These are phyloP conservation scores for Phytophthora vignae DNA, from an alignment of 352 stramenopile genomes.

Conservation along the genomic window DNA sequence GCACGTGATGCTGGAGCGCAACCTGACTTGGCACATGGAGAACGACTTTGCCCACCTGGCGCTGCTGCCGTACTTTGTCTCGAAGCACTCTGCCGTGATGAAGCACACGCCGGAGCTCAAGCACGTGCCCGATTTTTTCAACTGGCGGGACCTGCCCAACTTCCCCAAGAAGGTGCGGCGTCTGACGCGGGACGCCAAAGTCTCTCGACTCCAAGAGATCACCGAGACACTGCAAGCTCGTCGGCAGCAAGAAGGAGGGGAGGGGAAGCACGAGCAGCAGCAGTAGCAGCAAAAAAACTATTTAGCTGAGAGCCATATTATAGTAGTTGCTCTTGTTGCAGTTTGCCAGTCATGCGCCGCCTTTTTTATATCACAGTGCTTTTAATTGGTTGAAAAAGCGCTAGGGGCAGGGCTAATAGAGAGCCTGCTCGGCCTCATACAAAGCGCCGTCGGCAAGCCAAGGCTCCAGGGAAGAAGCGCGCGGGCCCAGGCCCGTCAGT, in stretches of 20 bases:
- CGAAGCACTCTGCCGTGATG: conserved; percentile 36
- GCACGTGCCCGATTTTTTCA: conserved; percentile 59
- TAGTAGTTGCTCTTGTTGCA: background rate
- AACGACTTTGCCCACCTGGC: conserved; percentile 61
- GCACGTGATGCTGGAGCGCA: conserved; percentile 69
- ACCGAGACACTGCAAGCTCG: conserved; percentile 44
- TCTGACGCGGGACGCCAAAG: conserved; percentile 13
- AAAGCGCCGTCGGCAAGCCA: conserved; percentile 27
- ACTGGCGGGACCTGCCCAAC: conserved; percentile 50
- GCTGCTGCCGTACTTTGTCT: conserved; percentile 70
- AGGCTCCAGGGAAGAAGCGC: conserved; percentile 6
- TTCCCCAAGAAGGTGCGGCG: conserved; percentile 46
- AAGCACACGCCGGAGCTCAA: conserved; percentile 45
- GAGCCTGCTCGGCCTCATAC: conserved; percentile 27
- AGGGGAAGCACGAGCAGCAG: background rate
- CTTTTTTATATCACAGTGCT: conserved; percentile 2
- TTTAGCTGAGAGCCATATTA: conserved; percentile 12
- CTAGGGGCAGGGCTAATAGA: conserved; percentile 9
- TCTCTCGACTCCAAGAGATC: conserved; percentile 41
- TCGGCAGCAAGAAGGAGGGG: conserved; percentile 6
- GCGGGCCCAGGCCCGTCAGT: conserved; percentile 6
- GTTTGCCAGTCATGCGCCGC: conserved; percentile 5
- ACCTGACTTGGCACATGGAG: conserved; percentile 60
- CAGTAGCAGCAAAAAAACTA: conserved; percentile 20
- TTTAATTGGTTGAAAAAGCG: conserved; percentile 8